phyloP scores from a whole-genome alignment of 202 grass and related monocot genomes.

The Schoenoplectus triqueter region DNA sequence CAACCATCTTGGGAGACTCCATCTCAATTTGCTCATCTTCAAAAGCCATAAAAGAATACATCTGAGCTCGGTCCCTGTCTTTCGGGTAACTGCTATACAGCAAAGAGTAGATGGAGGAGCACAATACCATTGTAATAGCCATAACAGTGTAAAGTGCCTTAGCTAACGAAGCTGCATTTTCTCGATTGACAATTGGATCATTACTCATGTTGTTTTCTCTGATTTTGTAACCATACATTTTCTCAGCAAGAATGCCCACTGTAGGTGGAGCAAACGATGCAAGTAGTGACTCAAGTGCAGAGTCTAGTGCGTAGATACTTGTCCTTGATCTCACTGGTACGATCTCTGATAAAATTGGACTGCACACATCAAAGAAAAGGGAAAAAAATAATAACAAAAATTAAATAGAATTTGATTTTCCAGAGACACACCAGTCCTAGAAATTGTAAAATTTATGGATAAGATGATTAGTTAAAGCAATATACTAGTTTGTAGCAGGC shows the following conservation, averaged over 20 bases:
- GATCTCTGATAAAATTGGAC: conserved; percentile 88
- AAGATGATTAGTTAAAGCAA: neutral
- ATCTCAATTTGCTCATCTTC: conserved; percentile 47
- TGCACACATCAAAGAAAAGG: conserved; percentile 28
- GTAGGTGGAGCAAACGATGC: conserved; percentile 82
- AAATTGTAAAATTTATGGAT: neutral
- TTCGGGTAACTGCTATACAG: conserved; percentile 72
- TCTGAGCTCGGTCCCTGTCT: conserved; percentile 62
- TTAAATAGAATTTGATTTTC: neutral
- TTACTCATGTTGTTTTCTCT: neutral
- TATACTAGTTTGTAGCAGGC: conserved; percentile 63
- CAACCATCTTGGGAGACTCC: conserved; percentile 9
- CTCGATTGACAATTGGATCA: conserved; percentile 44
- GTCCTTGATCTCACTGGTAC: conserved; percentile 70
- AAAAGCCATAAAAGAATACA: conserved; percentile 31
- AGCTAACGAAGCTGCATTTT: conserved; percentile 68
- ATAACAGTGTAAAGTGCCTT: conserved; percentile 72
- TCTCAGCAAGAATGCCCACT: conserved; percentile 75
- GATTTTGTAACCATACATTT: conserved; percentile 66
- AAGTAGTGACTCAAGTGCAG: conserved; percentile 71
- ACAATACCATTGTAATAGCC: conserved; percentile 62
- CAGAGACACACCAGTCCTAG: neutral
- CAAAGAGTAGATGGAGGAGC: conserved; percentile 77
- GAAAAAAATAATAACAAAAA: conserved; percentile 5
- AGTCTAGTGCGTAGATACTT: conserved; percentile 78